phyloP scores from a whole-genome alignment of 1,284 basidiomycete genomes.

The Microbotryum intermedium region DNA sequence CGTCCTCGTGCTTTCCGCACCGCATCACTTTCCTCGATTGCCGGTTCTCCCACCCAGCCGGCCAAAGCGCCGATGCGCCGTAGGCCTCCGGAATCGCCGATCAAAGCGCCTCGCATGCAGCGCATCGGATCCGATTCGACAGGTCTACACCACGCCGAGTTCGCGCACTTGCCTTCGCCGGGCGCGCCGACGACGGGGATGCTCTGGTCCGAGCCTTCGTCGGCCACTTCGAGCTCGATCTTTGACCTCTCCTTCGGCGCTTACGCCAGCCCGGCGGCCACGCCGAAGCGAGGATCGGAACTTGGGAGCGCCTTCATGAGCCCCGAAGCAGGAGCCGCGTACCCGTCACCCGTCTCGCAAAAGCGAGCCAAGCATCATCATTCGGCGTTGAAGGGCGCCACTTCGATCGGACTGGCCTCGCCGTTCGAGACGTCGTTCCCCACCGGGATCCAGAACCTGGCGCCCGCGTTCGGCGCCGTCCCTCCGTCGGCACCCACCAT shows the following conservation, averaged over 20 bases:
- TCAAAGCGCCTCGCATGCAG: conserved; percentile 6
- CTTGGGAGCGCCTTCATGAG: conserved; percentile 22
- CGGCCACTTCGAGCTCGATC: not conserved
- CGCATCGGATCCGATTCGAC: conserved; percentile 20
- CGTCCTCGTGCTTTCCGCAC: conserved; percentile 13
- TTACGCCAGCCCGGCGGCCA: too few species aligned
- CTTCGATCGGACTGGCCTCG: too few species aligned
- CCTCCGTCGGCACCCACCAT: too few species aligned
- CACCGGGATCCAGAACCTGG: too few species aligned
- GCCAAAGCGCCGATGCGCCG: not conserved
- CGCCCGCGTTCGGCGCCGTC: too few species aligned
- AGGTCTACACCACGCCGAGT: conserved; percentile 1
- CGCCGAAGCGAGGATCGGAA: conserved; percentile 3
- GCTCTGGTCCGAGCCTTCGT: conserved; percentile 3
- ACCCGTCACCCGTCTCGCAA: conserved; percentile 10
- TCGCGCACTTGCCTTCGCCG: not conserved
- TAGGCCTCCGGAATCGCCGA: not conserved
- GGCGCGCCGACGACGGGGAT: conserved; percentile 2
- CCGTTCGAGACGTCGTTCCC: too few species aligned
- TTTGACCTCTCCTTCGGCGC: not conserved
- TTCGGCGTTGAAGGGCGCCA: too few species aligned
- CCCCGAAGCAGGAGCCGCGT: conserved; percentile 10
- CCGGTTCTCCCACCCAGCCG: conserved; percentile 24
- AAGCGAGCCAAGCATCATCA: not conserved
- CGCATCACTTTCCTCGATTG: conserved; percentile 25